These are phyloP conservation scores for Eutrema heterophyllum DNA, from an alignment of 345 rosid species.

Conservation along the genomic window DNA sequence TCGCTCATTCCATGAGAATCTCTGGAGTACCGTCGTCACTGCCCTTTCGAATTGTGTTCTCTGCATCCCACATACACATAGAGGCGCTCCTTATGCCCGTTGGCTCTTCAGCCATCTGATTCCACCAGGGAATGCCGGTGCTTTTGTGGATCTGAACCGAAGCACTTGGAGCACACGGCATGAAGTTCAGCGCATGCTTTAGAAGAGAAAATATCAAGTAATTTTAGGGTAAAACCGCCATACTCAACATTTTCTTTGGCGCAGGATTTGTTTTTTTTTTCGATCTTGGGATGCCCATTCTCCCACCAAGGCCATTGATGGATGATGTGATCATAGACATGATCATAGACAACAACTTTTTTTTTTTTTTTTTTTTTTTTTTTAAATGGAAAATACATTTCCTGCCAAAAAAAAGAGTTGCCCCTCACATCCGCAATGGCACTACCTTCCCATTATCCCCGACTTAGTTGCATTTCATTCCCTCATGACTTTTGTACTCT, in stretches of 20 bases:
- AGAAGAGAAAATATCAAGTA: slow-evolving; percentile 30
- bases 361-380: no score
- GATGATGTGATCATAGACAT: no score
- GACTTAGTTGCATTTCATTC: slow-evolving; percentile 69
- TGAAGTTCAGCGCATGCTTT: slow-evolving; percentile 38
- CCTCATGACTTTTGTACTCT: slow-evolving; percentile 60
- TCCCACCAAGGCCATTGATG: slow-evolving; percentile 56
- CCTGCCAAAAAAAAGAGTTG: slow-evolving; percentile 53
- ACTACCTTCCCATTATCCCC: slow-evolving; percentile 53
- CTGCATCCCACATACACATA: neutral
- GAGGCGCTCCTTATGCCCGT: neutral
- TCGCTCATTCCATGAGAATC: neutral
- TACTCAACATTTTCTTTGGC: slow-evolving; percentile 91
- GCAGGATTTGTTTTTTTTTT: slow-evolving; percentile 53
- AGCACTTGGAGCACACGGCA: neutral
- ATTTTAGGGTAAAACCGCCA: slow-evolving; percentile 59
- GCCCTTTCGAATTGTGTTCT: neutral
- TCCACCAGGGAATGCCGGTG: no score
- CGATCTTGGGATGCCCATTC: slow-evolving; percentile 47
- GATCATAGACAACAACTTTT: no score
- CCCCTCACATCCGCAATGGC: slow-evolving; percentile 55
- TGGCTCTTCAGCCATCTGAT: neutral
- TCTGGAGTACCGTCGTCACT: neutral
- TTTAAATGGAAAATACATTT: slow-evolving; percentile 50
- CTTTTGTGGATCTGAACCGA: no score